Evolutionary conservation across 257 asterid species (phyloP), one percentile per base, ranked within the genome.

Genomic region (Nicotiana tabacum): DNA sequence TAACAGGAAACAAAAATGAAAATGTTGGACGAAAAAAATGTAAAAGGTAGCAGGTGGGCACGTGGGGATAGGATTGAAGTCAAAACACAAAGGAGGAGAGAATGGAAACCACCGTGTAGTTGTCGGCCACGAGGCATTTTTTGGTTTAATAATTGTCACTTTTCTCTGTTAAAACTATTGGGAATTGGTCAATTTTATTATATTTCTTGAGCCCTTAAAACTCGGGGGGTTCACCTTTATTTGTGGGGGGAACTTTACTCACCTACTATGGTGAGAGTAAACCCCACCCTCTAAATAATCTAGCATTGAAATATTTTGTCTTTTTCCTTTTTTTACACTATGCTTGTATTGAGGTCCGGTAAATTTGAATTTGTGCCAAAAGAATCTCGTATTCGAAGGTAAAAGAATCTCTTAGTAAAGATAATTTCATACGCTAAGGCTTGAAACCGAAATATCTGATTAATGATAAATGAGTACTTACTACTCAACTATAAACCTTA

Each of bases 161-260:
- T 64, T 62, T 12, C 12, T 67, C 27, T 6, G 51, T 33, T 35
- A 68, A 29, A 9, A 17, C 6, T 67, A 9, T 68, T 68, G 77
- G 77, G 77, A 67, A 9, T 35, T 70, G 78, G n/a, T 78, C 53
- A 9, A 18, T 77, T 57, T 32, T 18, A 3, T 18, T 24, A 43
- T 35, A 56, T 16, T 77, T 18, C 56, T 78, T 57, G 82, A 78
- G 82, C 82, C 82, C 82, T 78, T 55, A 58, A 78, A 78, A 78
- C 57, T 11, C 24, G 57, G 69, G 82, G 56, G 33, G 9, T 56
- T 27, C 69, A 16, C 66, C 66, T 9, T 77, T 57, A 39, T 77
- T 11, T 37, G 27, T 66, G 69, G 46, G 21, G 2, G 43, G 3
- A 2, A 7, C 33, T 61, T 69, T 39, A 39, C 18, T 57, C 56